These are phyloP conservation scores for Irpex rosettiformis DNA, from an alignment of 1,284 basidiomycete genomes.

Conservation along the genomic window DNA sequence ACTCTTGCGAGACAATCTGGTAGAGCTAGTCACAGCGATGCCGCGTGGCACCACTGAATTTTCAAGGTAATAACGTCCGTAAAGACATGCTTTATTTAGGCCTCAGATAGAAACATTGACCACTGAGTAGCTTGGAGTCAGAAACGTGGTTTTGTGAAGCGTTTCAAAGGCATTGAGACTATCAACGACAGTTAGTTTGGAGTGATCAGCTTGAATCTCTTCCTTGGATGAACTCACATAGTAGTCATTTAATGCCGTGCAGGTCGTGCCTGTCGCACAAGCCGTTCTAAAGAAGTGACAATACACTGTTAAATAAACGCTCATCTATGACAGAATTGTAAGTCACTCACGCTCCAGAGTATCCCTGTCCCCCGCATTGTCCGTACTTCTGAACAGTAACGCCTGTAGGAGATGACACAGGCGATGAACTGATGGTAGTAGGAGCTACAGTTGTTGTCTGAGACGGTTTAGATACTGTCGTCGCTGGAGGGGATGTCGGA, in stretches of 20 bases:
- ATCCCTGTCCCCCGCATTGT: conserved; percentile 12
- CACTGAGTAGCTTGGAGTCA: no score
- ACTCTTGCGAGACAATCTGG: no score
- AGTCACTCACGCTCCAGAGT: conserved; percentile 13
- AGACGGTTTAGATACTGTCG: background rate
- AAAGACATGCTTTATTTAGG: no score
- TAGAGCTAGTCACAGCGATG: no score
- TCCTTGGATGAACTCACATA: conserved; percentile 13
- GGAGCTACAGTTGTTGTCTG: background rate
- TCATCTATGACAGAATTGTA: background rate
- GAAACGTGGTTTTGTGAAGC: no score
- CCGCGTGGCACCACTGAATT: no score
- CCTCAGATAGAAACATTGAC: no score
- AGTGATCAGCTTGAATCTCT: no score
- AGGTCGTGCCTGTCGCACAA: conserved; percentile 13
- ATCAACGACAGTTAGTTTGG: background rate
- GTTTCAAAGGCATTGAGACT: background rate
- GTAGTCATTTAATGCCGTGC: conserved; percentile 12
- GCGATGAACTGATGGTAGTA: background rate
- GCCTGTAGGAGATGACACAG: conserved; percentile 2
- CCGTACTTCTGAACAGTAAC: conserved; percentile 12
- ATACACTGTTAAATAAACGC: background rate
- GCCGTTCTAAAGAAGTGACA: conserved; percentile 3
- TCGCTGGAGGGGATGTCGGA: background rate
- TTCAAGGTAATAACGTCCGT: no score